phyloP scores from a whole-genome alignment of 139 green algal genomes.

The Protoeuglena noctilucae region DNA sequence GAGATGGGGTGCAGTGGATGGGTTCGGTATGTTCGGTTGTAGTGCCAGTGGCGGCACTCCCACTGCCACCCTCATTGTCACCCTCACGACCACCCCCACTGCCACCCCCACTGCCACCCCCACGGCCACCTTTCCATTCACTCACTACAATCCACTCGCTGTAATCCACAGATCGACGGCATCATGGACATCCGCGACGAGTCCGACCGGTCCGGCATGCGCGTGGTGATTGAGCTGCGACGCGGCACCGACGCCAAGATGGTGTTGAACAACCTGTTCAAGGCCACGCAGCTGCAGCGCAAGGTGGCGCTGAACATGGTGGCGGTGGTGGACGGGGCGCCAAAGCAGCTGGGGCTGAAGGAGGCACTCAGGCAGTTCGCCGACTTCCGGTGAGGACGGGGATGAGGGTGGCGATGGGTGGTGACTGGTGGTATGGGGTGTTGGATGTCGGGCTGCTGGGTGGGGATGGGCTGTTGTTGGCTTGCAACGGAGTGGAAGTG shows the following conservation, averaged over 20 bases:
- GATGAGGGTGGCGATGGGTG: no score
- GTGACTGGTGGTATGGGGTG: no score
- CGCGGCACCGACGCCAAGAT: slow-evolving; percentile 22
- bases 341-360: slow-evolving; percentile 42
- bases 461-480: no score
- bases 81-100: not conserved
- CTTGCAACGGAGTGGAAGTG: no score
- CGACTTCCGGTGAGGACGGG: slow-evolving; percentile 72
- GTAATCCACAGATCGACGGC: slow-evolving; percentile 35
- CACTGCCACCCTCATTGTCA: no score
- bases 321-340: slow-evolving; percentile 39
- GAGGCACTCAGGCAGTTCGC: slow-evolving; percentile 56
- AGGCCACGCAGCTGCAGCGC: slow-evolving; percentile 60
- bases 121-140: not conserved
- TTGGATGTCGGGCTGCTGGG: no score
- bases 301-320: slow-evolving; percentile 62
- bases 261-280: slow-evolving; percentile 65
- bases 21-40: no score
- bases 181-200: slow-evolving; percentile 85
- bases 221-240: slow-evolving; percentile 81
- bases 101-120: not conserved
- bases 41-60: no score
- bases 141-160: no score
- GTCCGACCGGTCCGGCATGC: slow-evolving; percentile 70
- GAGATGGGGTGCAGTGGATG: no score